These are phyloP conservation scores for Phyllosticta ampelicida DNA, from an alignment of 2,329 filamentous ascomycete genomes.

Conservation along the genomic window DNA sequence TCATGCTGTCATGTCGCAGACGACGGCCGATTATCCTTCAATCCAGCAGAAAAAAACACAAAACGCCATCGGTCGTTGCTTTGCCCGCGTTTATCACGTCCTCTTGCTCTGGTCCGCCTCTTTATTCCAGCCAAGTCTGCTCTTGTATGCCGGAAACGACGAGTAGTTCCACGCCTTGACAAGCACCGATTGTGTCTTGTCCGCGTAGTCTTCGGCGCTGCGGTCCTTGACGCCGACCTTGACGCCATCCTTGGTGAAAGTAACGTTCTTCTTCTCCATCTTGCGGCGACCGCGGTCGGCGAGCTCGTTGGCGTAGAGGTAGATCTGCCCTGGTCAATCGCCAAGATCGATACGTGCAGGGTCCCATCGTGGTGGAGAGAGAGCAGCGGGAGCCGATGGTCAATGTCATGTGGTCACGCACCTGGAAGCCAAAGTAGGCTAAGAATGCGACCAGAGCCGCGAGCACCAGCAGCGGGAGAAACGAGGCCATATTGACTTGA, in stretches of 20 bases:
- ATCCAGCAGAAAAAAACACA: not conserved
- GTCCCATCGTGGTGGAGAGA: not conserved
- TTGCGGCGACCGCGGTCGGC: constrained; percentile 53
- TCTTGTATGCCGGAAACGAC: constrained; percentile 26
- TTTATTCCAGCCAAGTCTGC: constrained; percentile 21
- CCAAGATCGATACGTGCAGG: not conserved
- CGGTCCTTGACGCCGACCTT: constrained; percentile 61
- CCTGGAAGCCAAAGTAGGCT: constrained; percentile 59
- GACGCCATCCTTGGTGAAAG: constrained; percentile 64
- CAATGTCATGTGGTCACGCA: constrained; percentile 15
- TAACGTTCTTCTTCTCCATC: constrained; percentile 66
- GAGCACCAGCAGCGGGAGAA: constrained; percentile 54
- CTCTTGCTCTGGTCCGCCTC: not conserved
- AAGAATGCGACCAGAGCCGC: constrained; percentile 46
- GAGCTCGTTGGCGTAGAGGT: constrained; percentile 56
- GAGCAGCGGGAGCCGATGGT: not conserved
- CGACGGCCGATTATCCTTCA: not conserved
- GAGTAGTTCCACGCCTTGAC: constrained; percentile 41
- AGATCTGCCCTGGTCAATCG: constrained; percentile 37
- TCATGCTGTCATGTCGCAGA: not conserved
- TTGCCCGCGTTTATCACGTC: not conserved
- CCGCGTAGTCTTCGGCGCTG: constrained; percentile 59
- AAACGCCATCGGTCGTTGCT: not conserved
- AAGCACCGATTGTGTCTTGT: constrained; percentile 54
- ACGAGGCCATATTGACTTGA: constrained; percentile 27